Conservation (phyloP, 2,329 filamentous ascomycete genomes). For the Clonostachys rhizophaga region DNA sequence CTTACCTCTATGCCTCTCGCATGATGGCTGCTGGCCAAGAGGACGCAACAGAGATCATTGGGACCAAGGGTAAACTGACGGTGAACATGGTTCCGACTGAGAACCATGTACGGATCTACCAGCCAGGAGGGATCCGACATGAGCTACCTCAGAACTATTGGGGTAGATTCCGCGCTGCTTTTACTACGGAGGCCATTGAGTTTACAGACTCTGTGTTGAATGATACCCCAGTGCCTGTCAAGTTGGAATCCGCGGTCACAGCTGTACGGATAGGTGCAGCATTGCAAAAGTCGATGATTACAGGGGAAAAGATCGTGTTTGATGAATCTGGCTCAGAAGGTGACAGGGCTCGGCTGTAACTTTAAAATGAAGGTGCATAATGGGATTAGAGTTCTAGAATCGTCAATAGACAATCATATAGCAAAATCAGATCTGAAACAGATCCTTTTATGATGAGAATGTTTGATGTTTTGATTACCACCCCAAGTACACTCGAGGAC, state of each 20-base stretch:
- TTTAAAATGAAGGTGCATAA: too few relatives aligned
- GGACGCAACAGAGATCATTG: constrained; percentile 63
- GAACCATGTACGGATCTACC: constrained; percentile 52
- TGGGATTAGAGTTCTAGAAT: too few relatives aligned
- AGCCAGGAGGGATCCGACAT: constrained; percentile 38
- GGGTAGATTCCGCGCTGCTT: constrained; percentile 57
- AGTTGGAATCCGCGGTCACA: constrained; percentile 50
- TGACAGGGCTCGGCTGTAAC: too few relatives aligned
- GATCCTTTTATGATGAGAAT: too few relatives aligned
- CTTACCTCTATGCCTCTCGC: constrained; percentile 57
- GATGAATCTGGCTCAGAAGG: constrained; percentile 37
- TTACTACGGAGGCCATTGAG: constrained; percentile 58
- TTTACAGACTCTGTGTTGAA: constrained; percentile 57
- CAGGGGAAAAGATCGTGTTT: constrained; percentile 53
- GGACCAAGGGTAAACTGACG: constrained; percentile 58
- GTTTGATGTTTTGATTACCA: too few relatives aligned
- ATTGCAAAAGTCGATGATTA: constrained; percentile 51
- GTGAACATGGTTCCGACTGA: constrained; percentile 54
- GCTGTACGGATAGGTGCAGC: constrained; percentile 57
- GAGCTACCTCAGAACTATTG: constrained; percentile 59
- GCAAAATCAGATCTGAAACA: too few relatives aligned
- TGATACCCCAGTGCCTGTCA: constrained; percentile 47
- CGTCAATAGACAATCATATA: too few relatives aligned
- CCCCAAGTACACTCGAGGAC: too few relatives aligned
- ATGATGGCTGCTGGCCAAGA: constrained; percentile 68